These are phyloP conservation scores for Trichophyton verrucosum DNA, from an alignment of 2,329 filamentous ascomycete species.

Conservation along the genomic window DNA sequence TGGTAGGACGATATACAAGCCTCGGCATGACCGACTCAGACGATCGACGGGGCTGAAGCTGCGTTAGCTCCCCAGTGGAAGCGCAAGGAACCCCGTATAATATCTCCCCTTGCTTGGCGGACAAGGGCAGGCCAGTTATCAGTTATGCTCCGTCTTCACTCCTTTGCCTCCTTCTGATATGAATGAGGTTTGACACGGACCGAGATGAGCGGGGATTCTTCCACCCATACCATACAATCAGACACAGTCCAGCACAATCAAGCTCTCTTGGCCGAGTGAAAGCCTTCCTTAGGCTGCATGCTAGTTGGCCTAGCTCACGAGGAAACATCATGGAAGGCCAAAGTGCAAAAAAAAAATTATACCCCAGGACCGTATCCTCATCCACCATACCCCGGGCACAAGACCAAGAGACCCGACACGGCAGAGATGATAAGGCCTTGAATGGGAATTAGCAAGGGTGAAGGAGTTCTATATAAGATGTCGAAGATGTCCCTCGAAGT, in stretches of 20 bases:
- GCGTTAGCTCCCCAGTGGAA: neutral
- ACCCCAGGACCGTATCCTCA: neutral
- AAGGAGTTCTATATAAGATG: neutral
- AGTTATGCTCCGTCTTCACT: slow-evolving; percentile 1
- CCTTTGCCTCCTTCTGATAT: neutral
- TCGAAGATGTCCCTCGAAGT: neutral
- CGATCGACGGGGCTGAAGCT: slow-evolving; percentile 1
- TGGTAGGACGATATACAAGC: neutral
- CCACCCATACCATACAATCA: neutral
- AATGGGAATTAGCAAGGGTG: neutral
- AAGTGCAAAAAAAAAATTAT: neutral
- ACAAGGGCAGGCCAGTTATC: neutral
- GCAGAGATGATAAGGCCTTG: neutral
- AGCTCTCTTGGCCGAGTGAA: neutral
- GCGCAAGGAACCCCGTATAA: slow-evolving; percentile 1
- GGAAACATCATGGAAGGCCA: neutral
- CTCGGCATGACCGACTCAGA: slow-evolving; percentile 2
- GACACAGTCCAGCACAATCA: neutral
- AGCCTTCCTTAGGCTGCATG: neutral
- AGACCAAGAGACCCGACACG: neutral
- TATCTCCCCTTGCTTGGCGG: slow-evolving; percentile 3
- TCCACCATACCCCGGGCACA: neutral
- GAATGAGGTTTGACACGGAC: neutral
- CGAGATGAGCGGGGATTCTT: slow-evolving; percentile 2
- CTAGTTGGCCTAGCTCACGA: neutral